Conservation (phyloP, 1,284 basidiomycete species). For the Ceratobasidium sp. region DNA sequence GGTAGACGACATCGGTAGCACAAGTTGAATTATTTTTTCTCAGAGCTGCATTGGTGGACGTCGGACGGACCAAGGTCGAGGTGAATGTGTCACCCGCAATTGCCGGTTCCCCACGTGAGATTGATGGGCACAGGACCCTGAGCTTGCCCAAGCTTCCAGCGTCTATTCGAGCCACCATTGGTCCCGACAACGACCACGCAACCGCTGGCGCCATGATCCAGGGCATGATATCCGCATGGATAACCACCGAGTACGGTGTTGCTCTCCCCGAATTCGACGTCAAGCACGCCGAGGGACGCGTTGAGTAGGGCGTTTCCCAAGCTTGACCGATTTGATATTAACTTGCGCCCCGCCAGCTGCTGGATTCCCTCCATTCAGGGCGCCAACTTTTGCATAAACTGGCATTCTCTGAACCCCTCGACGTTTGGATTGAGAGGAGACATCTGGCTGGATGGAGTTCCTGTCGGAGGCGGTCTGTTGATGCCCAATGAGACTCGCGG, state of each 20-base stretch:
- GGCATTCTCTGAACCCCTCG: conserved; percentile 34
- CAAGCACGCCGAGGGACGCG: conserved; percentile 26
- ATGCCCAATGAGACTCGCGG: conserved; percentile 34
- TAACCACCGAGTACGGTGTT: conserved; percentile 28
- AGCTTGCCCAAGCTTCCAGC: neutral
- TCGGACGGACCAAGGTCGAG: conserved; percentile 24
- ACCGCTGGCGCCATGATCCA: conserved; percentile 27
- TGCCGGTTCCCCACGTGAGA: conserved; percentile 20
- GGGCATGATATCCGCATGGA: conserved; percentile 37
- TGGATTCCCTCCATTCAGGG: conserved; percentile 37
- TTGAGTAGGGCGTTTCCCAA: conserved; percentile 26
- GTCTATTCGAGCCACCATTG: conserved; percentile 14
- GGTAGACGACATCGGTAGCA: conserved; percentile 7
- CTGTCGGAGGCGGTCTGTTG: conserved; percentile 26
- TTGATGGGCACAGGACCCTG: conserved; percentile 17
- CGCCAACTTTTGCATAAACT: conserved; percentile 34
- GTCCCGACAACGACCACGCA: conserved; percentile 5
- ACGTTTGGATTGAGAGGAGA: conserved; percentile 30
- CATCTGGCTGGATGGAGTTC: conserved; percentile 32
- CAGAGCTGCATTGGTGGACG: conserved; percentile 13
- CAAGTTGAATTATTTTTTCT: neutral
- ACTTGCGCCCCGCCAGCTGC: conserved; percentile 4
- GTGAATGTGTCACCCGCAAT: neutral
- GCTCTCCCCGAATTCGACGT: conserved; percentile 23
- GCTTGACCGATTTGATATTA: neutral